phyloP scores from a whole-genome alignment of 2,329 filamentous ascomycete genomes.

The Colletotrichum abscissum region DNA sequence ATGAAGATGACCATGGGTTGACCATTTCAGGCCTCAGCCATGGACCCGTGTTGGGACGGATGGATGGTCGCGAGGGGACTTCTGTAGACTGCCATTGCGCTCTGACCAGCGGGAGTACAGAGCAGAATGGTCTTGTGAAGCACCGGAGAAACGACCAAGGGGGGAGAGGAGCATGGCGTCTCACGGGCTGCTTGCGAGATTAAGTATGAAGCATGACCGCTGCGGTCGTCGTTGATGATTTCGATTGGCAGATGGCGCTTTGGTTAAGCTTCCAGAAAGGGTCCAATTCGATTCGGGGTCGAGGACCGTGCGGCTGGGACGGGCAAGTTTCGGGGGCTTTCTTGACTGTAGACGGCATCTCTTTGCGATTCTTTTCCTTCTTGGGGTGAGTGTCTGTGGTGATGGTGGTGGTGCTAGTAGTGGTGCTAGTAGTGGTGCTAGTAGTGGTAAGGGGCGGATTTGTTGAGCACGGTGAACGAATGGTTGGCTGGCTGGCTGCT shows the following conservation, averaged over 20 bases:
- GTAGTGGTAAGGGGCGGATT: not conserved
- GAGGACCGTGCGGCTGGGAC: not conserved
- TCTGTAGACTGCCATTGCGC: not conserved
- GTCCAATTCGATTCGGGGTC: not conserved
- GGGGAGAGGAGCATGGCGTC: not conserved
- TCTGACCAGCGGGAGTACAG: not conserved
- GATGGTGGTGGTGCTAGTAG: not conserved
- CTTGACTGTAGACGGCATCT: too few relatives aligned
- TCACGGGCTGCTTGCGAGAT: not conserved
- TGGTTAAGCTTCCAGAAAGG: not conserved
- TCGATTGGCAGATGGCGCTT: not conserved
- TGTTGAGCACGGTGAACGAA: not conserved
- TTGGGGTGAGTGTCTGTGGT: not conserved
- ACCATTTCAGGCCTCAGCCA: not conserved
- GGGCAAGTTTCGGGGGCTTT: too few relatives aligned
- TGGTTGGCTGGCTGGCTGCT: not conserved
- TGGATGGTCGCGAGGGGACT: not conserved
- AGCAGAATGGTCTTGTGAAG: not conserved
- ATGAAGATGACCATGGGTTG: not conserved
- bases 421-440: not conserved
- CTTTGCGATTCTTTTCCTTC: too few relatives aligned
- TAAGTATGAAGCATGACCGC: not conserved
- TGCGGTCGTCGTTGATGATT: not conserved
- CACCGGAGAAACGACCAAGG: not conserved
- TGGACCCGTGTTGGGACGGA: not conserved